phyloP scores from a whole-genome alignment of 768 basidiomycete genomes.

The Leccinum imitatum region DNA sequence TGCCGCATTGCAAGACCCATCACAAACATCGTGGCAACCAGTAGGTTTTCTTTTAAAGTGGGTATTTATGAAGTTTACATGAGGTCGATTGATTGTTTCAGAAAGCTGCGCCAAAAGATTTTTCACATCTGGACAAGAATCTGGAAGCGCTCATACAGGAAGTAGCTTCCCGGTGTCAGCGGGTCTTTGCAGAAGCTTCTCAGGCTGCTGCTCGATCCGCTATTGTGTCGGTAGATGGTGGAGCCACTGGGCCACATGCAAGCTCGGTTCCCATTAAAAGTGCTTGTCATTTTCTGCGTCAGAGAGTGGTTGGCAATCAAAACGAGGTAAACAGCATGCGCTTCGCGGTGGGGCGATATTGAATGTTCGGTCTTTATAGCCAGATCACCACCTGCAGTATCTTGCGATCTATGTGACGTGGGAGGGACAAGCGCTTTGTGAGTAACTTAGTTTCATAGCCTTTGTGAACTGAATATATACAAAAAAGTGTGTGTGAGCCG shows the following conservation, averaged over 20 bases:
- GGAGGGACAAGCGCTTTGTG: constrained; percentile 45
- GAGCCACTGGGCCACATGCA: constrained; percentile 31
- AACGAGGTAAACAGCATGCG: constrained; percentile 48
- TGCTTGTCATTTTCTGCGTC: constrained; percentile 44
- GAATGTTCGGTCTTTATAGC: constrained; percentile 34
- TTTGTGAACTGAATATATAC: constrained; percentile 34
- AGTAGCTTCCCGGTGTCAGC: constrained; percentile 58
- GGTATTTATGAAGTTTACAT: constrained; percentile 24
- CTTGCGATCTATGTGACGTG: constrained; percentile 47
- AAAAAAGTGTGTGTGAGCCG: constrained; percentile 57
- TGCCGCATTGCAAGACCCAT: constrained; percentile 46
- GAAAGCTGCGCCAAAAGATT: constrained; percentile 48
- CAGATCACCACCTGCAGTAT: constrained; percentile 49
- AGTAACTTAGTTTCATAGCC: constrained; percentile 34
- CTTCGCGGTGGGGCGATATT: constrained; percentile 25
- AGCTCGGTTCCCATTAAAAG: constrained; percentile 31
- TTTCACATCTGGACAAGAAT: constrained; percentile 64
- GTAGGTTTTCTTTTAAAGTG: constrained; percentile 42
- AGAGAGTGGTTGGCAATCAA: constrained; percentile 47
- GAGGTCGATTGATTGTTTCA: constrained; percentile 37
- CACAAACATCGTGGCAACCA: constrained; percentile 48
- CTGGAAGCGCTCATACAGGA: constrained; percentile 64
- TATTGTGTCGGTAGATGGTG: constrained; percentile 35
- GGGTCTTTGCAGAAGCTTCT: constrained; percentile 61
- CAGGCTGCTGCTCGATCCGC: constrained; percentile 65